Evolutionary conservation across 1,284 basidiomycete species (phyloP).

Genomic region (Tremellales sp.): DNA sequence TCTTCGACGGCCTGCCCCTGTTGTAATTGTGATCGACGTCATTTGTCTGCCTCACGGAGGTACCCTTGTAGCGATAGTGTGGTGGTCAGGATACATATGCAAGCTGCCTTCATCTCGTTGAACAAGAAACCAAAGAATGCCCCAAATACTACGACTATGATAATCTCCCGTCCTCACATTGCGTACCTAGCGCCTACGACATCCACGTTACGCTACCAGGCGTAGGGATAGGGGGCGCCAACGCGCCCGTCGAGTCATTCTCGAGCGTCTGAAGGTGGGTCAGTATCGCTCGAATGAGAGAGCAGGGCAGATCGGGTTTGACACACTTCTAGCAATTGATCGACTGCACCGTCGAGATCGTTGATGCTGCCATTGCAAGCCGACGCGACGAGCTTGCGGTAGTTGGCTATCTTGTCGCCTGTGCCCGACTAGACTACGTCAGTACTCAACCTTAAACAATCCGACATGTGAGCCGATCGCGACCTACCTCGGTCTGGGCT

Average conservation of each 20-base stretch:
- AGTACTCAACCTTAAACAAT: not conserved
- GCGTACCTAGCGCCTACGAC: conserved; percentile 1
- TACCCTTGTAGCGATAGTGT: no score
- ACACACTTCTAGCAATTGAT: conserved; percentile 73
- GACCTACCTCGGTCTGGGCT: conserved; percentile 70
- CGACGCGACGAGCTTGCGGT: conserved; percentile 76
- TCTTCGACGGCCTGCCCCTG: conserved; percentile 25
- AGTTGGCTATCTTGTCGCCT: conserved; percentile 78
- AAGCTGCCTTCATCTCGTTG: no score
- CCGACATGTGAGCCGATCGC: not conserved
- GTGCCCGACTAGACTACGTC: conserved; percentile 69
- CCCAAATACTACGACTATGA: no score
- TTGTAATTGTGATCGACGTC: no score
- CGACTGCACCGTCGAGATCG: conserved; percentile 79
- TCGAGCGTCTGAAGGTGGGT: conserved; percentile 12
- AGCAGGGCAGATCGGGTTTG: not conserved
- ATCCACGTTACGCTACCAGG: conserved; percentile 8
- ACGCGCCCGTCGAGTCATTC: conserved; percentile 8
- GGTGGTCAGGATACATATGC: no score
- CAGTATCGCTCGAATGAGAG: not conserved
- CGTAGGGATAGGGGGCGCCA: conserved; percentile 1
- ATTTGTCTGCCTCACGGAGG: no score
- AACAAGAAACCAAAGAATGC: no score
- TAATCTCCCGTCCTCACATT: no score
- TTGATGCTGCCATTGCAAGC: conserved; percentile 78